A percentile compares a stretch with the other conserved stretches of the same genome.
Conservation (phyloP, 2,329 filamentous ascomycete species). For the Chalara sp. region DNA sequence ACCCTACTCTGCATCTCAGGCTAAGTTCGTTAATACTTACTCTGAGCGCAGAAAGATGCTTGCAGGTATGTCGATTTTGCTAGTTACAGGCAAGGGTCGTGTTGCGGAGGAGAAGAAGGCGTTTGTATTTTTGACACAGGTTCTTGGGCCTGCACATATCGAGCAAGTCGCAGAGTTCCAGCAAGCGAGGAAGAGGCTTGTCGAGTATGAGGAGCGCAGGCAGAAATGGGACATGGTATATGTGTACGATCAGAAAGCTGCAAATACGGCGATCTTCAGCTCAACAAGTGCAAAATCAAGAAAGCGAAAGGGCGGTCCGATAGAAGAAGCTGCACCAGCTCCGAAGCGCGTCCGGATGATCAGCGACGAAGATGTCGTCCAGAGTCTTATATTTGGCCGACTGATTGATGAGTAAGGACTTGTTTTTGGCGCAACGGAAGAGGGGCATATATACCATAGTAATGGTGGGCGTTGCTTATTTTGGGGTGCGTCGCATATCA, state of each 20-base stretch:
- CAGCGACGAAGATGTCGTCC: constrained; percentile 80
- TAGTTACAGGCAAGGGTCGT: constrained; percentile 61
- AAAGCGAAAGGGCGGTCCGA: constrained; percentile 37
- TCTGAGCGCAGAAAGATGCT: constrained; percentile 56
- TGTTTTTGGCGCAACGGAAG: too few relatives aligned
- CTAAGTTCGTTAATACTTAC: constrained; percentile 52
- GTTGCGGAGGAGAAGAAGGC: constrained; percentile 59
- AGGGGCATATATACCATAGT: too few relatives aligned
- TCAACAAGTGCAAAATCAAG: constrained; percentile 27
- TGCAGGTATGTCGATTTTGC: constrained; percentile 57
- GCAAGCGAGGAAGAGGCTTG: constrained; percentile 55
- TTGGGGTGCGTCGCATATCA: too few relatives aligned
- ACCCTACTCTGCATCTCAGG: constrained; percentile 50
- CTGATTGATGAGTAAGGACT: constrained; percentile 41
- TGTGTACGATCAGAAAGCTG: constrained; percentile 50
- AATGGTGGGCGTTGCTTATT: too few relatives aligned
- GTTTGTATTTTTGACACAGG: constrained; percentile 74
- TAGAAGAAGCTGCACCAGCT: constrained; percentile 27
- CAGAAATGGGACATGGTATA: constrained; percentile 70
- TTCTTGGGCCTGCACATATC: constrained; percentile 65
- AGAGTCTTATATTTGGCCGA: constrained; percentile 83
- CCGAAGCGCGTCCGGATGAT: constrained; percentile 58
- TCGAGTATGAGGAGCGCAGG: constrained; percentile 39
- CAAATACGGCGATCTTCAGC: constrained; percentile 30
- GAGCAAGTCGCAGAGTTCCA: constrained; percentile 57